Evolutionary conservation across 371 early-diverging fungal genomes (phyloP).

Genomic region (Blakeslea trispora): DNA sequence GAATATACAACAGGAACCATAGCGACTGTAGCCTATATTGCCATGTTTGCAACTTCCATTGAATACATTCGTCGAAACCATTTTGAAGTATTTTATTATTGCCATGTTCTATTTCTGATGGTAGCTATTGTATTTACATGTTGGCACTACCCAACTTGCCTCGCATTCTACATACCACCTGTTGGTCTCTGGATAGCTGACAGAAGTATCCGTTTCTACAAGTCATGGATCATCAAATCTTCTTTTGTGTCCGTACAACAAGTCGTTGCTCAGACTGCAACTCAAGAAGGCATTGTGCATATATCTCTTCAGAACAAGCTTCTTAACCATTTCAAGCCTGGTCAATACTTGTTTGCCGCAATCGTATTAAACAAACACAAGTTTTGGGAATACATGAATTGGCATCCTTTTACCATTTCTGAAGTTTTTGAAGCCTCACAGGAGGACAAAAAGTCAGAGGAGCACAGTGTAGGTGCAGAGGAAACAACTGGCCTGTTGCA

Average conservation of each 20-base stretch:
- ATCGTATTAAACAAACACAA: conserved; percentile 26
- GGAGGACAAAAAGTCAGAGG: background rate
- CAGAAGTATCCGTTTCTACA: conserved; percentile 38
- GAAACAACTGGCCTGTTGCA: conserved; percentile 41
- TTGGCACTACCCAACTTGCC: conserved; percentile 38
- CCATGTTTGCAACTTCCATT: conserved; percentile 39
- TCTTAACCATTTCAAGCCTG: conserved; percentile 33
- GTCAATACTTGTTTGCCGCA: conserved; percentile 45
- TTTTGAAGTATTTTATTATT: conserved; percentile 47
- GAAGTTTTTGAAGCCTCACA: conserved; percentile 27
- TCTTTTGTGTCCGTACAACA: conserved; percentile 23
- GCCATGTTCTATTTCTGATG: conserved; percentile 39
- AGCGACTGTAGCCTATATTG: conserved; percentile 37
- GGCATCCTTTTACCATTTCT: conserved; percentile 50
- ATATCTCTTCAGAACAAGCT: conserved; percentile 35
- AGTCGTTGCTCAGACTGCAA: conserved; percentile 20
- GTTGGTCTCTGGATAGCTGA: conserved; percentile 40
- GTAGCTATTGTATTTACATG: conserved; percentile 35
- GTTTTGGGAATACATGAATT: conserved; percentile 32
- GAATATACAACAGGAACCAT: conserved; percentile 45
- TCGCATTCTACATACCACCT: conserved; percentile 41
- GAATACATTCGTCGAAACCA: conserved; percentile 44
- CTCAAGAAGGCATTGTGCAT: conserved; percentile 35
- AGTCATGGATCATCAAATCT: conserved; percentile 35
- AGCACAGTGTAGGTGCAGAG: conserved; percentile 23